Base-by-base conservation (phyloP, 768 basidiomycete species). In the Xerocomellus intermedius region DNA sequence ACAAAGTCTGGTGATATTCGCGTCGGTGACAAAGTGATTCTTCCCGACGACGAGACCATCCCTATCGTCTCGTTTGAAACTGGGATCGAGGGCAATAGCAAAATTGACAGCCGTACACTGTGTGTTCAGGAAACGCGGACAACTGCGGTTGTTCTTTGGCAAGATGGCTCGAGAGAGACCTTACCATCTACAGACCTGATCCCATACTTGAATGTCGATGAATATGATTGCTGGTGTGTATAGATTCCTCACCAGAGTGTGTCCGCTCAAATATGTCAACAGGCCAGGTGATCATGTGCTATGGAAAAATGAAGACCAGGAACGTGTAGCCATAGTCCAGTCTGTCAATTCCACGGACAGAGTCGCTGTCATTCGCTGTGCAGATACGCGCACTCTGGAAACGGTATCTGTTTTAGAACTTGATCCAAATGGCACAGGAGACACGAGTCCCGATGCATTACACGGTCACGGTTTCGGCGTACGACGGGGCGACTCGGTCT, bases 201-300 rank as follows among this genome's bases (percentile, higher is more conserved):
- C 41, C 93, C 92, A 4, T 89, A 95, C 66, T 68, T 88, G 48
- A 91, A 91, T 56, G 82, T 92, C 10, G 94, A 96, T 69, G 94
- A 97, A 72, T 91, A 90, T 68, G 94, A 93, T 67, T 91, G 87
- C 69, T 94, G 90, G 89, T 90, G 60, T 64, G 86, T 70, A 28
- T 22, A 13, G 10, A 12, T 48, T 42, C 4, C 9, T 54, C 44
- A 8, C 42, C 19, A 28, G 42, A 19, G 10, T 10, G 30, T 26
- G 10, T 46, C 41, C 37, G 24, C 53, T 62, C 54, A 64, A 28
- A 54, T 48, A 49, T 49, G 13, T 58, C 35, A 48, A 19, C 50
- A 93, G 91, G 92, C 94, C 94, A 6, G 94, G 94, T 17, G 93
- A 98, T 64, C 85, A 91, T 69, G 87, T 95, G 14, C 61, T 93